Base-by-base conservation (phyloP, 768 basidiomycete species). In the Lyophyllum semitale region DNA sequence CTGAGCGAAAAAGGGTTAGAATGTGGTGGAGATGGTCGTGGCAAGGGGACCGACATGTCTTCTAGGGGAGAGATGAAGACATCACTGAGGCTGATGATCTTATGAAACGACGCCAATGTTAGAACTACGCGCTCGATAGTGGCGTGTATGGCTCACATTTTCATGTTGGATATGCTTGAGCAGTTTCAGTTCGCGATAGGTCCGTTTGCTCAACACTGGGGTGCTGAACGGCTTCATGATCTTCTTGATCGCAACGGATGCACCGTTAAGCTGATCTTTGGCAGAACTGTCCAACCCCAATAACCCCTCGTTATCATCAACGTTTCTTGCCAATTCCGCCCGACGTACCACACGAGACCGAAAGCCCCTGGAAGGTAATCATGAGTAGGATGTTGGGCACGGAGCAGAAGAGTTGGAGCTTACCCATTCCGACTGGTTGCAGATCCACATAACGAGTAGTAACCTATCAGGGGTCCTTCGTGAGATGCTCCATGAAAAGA, bases 191-290 rank as follows among this genome's bases (percentile, higher is more conserved):
- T 99, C 97, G 58, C 97, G 84, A 73, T 98, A 98, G 1, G 97
- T 99, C 60, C 97, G 82, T 76, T 98, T 98, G 73, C 88, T 89
- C 64, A 99, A 81, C n/a, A 99, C 97, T 18, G 97, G 95, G 6
- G 97, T 98, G 69, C 90, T 92, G 77, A 99, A 99, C 7, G 97
- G 97, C 73, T 99, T 99, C 96, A 98, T 98, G 79, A 98, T 99
- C 86, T 98, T 98, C 85, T 99, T 99, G 79, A 99, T 95, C 66
- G 97, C 97, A 54, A 96, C 95, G 17, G 93, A 91, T 43, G 93
- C 84, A 38, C 86, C 90, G 8, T 94, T 96, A 51, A 98, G 84
- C 73, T 98, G 95, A 71, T 96, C 92, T 72, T 95, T 95, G 30
- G 93, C 90, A 17, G 94, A 95, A 66, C 95, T 96, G 63, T 22